Evolutionary conservation across 2,329 filamentous ascomycete species (phyloP).

Genomic region (Didymellaceae sp.): DNA sequence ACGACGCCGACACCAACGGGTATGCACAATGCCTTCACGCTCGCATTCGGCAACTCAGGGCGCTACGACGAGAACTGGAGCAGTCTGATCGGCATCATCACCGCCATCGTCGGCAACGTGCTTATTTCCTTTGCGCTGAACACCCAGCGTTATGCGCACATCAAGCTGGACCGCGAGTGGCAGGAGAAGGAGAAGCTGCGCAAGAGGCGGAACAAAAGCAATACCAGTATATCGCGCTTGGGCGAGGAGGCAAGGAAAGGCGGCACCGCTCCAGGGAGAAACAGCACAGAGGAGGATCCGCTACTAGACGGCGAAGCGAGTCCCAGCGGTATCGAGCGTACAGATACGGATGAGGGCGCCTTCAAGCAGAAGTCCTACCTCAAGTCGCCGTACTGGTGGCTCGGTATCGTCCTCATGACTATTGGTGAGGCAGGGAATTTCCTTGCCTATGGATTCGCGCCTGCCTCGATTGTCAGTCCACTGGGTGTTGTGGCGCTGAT

Average conservation of each 20-base stretch:
- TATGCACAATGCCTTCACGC: conserved; percentile 13
- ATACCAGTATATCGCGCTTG: conserved; percentile 52
- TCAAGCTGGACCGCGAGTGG: conserved; percentile 76
- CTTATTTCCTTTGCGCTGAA: conserved; percentile 96
- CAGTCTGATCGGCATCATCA: conserved; percentile 91
- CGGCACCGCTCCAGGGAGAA: conserved; percentile 3
- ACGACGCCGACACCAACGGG: conserved; percentile 24
- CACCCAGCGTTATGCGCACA: conserved; percentile 94
- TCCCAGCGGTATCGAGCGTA: neutral
- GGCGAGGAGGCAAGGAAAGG: conserved; percentile 40
- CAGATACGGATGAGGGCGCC: conserved; percentile 35
- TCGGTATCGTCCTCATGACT: conserved; percentile 89
- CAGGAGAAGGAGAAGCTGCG: conserved; percentile 54
- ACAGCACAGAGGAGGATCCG: conserved; percentile 9
- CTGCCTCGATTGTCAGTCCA: conserved; percentile 95
- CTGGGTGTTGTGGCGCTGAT: conserved; percentile 95
- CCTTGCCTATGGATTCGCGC: conserved; percentile 94
- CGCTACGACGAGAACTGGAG: conserved; percentile 68
- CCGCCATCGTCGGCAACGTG: conserved; percentile 89
- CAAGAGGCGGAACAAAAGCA: conserved; percentile 41
- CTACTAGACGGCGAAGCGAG: conserved; percentile 1
- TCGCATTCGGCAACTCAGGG: conserved; percentile 17
- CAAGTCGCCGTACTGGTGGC: conserved; percentile 94
- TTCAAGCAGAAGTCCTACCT: conserved; percentile 75
- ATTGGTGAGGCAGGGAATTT: conserved; percentile 96